phyloP scores from a whole-genome alignment of 2,329 filamentous ascomycete genomes.

The Trichoderma endophyticum region DNA sequence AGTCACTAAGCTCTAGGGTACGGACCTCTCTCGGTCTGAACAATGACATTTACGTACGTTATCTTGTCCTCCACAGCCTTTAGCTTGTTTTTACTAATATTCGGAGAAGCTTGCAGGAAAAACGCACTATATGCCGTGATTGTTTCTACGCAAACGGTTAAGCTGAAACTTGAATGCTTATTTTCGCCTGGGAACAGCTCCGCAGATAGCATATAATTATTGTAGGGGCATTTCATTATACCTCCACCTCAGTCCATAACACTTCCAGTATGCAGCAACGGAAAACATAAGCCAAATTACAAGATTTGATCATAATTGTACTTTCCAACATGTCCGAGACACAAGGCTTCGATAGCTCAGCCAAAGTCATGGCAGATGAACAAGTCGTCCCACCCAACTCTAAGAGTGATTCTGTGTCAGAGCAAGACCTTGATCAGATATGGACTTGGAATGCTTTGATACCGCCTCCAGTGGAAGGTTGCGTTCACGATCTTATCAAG shows the following conservation, averaged over 20 bases:
- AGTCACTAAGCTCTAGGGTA: background rate
- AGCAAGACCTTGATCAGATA: constrained; percentile 12
- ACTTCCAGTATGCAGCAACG: background rate
- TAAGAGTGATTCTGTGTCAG: background rate
- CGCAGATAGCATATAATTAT: background rate
- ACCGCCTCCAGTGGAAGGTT: constrained; percentile 23
- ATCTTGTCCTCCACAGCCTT: background rate
- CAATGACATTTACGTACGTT: background rate
- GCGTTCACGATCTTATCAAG: constrained; percentile 41
- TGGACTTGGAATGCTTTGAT: constrained; percentile 21
- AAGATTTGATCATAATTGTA: background rate
- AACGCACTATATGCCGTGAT: background rate
- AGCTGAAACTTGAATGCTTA: background rate
- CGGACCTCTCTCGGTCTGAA: background rate
- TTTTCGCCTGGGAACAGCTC: background rate
- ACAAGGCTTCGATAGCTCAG: background rate
- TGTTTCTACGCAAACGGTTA: background rate
- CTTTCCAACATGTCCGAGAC: background rate
- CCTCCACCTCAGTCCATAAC: background rate
- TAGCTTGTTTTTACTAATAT: background rate
- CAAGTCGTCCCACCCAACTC: background rate
- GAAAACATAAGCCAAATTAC: background rate
- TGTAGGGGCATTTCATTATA: background rate
- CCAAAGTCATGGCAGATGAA: background rate
- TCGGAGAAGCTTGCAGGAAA: background rate